Evolutionary conservation across 1,284 basidiomycete species (phyloP), one percentile per base, ranked within the genome.

Genomic region (Sanghuangporus sanghuang): DNA sequence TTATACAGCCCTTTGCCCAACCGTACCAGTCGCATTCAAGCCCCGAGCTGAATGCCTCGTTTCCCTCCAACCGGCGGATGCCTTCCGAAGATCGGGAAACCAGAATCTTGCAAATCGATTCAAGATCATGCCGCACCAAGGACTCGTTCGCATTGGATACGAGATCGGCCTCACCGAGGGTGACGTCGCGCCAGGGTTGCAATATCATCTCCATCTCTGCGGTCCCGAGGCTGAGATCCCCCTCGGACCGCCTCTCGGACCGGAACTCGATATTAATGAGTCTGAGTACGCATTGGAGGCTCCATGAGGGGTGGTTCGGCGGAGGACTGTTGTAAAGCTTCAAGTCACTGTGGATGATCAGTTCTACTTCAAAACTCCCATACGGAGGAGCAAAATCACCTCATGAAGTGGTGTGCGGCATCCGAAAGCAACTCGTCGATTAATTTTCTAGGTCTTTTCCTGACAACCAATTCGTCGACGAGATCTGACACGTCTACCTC

Each of bases 341-440:
- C 86, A 91, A 93, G 60, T 92, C 84, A 36, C 93, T 93, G 67
- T 62, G 62, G 67, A 64, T 54, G 67, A n/a, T 46, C 44, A 46
- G 44, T 46, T 32, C 5, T 32, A 49, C 64, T 58, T 57, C 57
- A 40, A 44, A 27, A 62, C 39, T 21, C 42, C 49, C 38, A 39
- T 8, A 56, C 53, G 42, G 63, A 48, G 21, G 50, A 18, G 49
- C 35, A 38, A 49, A 39, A 39, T 8, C 71, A 77, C 68, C 74
- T 93, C 93, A 85, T 85, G 88, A 89, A 93, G 69, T 93, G 95
- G 5, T 93, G 94, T 5, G 85, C 84, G 67, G 87, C 80, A 11
- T 75, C 73, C 50, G 81, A 71, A 38, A 95, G 77, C 2, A 80
- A 16, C 68, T 23, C 76, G 71, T 70, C 79, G 80, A 73, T 89